A percentile compares a stretch with the other conserved stretches of the same genome.
Conservation (phyloP, 345 rosid species). For the Populus davidiana region DNA sequence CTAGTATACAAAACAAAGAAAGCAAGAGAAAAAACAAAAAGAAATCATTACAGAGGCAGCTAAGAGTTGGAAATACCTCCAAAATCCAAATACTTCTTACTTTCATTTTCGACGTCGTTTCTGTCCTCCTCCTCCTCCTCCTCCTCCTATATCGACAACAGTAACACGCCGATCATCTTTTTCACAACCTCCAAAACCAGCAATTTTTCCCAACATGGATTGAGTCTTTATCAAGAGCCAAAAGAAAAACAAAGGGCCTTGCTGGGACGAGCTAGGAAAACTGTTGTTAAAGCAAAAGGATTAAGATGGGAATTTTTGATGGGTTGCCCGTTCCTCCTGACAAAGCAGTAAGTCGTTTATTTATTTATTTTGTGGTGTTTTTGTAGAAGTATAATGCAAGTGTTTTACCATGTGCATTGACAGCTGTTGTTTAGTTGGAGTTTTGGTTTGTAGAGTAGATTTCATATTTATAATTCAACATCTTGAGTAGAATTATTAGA, state of each 20-base stretch:
- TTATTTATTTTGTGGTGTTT: not conserved
- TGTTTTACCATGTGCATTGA: not conserved
- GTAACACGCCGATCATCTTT: not conserved
- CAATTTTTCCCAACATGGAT: not conserved
- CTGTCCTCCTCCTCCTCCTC: not conserved
- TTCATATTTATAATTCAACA: not conserved
- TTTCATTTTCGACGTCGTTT: not conserved
- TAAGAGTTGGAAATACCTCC: not conserved
- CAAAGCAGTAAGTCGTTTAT: constrained; percentile 53
- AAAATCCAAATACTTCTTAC: not conserved
- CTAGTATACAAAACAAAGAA: too few relatives aligned
- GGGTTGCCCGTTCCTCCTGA: constrained; percentile 88
- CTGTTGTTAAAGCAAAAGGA: constrained; percentile 20
- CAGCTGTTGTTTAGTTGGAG: not conserved
- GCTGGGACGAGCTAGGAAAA: constrained; percentile 12
- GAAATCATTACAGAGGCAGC: not conserved
- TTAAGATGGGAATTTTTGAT: constrained; percentile 75
- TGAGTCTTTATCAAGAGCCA: not conserved
- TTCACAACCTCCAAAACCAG: not conserved
- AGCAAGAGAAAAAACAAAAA: too few relatives aligned
- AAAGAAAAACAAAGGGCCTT: not conserved
- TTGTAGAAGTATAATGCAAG: not conserved
- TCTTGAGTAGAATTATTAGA: not conserved
- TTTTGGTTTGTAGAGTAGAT: not conserved
- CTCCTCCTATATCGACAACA: not conserved